Evolutionary conservation across 176 grass and related monocot species (phyloP), one percentile per base, ranked within the genome.

Genomic region (Oryza coarctata): DNA sequence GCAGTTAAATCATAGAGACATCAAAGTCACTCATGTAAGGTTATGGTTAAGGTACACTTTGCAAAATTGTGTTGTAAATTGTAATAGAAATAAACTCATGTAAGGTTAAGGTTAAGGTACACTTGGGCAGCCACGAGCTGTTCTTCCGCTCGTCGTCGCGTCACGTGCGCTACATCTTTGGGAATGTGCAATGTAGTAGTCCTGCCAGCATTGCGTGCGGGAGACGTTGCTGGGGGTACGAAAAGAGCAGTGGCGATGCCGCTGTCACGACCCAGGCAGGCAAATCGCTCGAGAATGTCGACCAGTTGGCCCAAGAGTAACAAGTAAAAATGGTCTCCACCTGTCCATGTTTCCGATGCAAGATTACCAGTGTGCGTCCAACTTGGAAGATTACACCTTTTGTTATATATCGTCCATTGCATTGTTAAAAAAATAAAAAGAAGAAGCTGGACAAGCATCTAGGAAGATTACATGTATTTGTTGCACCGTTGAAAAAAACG

Each of bases 361-460:
- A 34, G 62, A 79, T 44, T 25, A 26, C 55, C 32, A 33, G 28
- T 50, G 72, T 40, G 83, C 83, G 78, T 77, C 64, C 82, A 69
- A 49, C 82, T 44, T 76, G 71, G 87, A 81, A 49, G 75, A 85
- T 81, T 34, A 70, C n/a, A n/a, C n/a, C n/a, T n/a, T n/a, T n/a
- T n/a, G n/a, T n/a, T n/a, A n/a, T n/a, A n/a, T n/a, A n/a, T n/a
- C n/a, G n/a, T n/a, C n/a, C n/a, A n/a, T n/a, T n/a, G n/a, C n/a
- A n/a, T n/a, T n/a, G n/a, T n/a, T n/a, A n/a, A n/a, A n/a, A n/a
- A n/a, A n/a, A n/a, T n/a, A n/a, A n/a, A n/a, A n/a, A n/a, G n/a
- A n/a, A n/a, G n/a, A n/a, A n/a, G n/a, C n/a, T 55, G 20, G 6
- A 20, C 22, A 14, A 55, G 20, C 45, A 49, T 17, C 50, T 55